phyloP scores from a whole-genome alignment of 176 grass and related monocot species.

The Ananas comosus region DNA sequence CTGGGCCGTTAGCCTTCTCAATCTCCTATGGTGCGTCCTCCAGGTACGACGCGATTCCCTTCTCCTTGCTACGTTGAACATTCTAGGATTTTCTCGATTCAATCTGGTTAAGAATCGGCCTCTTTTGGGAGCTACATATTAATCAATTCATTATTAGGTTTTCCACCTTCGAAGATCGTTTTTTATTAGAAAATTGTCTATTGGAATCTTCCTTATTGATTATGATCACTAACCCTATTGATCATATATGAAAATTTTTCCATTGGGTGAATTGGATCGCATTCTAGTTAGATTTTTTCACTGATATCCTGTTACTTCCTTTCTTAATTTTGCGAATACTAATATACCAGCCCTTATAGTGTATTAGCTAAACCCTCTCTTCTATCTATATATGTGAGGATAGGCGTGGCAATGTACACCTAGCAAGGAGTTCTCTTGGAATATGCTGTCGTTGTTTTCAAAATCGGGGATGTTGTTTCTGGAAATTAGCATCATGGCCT shows the following conservation, averaged over 20 bases:
- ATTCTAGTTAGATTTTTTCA: too few species aligned
- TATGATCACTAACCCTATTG: too few species aligned
- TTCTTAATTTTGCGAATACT: not conserved
- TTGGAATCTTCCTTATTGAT: too few species aligned
- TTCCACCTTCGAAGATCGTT: too few species aligned
- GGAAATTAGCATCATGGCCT: constrained; percentile 87
- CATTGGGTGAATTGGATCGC: too few species aligned
- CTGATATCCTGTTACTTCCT: too few species aligned
- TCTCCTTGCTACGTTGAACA: not conserved
- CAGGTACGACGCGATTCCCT: constrained; percentile 36
- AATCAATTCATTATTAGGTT: not conserved
- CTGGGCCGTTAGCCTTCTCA: constrained; percentile 69
- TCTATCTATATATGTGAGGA: constrained; percentile 16
- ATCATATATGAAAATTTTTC: too few species aligned
- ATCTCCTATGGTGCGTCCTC: constrained; percentile 88
- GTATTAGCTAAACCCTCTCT: not conserved
- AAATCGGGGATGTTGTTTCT: constrained; percentile 84
- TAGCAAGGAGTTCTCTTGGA: constrained; percentile 74
- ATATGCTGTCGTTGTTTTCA: constrained; percentile 74
- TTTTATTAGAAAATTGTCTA: too few species aligned
- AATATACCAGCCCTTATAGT: not conserved
- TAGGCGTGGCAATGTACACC: constrained; percentile 84
- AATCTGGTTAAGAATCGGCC: not conserved
- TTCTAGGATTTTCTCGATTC: not conserved
- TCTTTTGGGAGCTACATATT: not conserved